phyloP scores from a whole-genome alignment of 345 rosid genomes.

The Pistacia vera region DNA sequence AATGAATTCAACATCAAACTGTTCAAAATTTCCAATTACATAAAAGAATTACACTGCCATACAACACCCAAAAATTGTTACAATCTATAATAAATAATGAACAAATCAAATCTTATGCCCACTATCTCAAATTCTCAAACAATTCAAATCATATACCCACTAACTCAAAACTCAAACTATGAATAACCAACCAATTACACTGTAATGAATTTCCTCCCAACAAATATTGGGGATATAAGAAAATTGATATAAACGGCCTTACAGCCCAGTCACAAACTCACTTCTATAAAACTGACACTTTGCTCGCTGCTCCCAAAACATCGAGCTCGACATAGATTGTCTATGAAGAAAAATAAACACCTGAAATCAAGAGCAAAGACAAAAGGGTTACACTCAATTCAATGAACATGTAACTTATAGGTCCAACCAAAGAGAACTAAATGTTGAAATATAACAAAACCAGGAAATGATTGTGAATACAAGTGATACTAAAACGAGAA shows the following conservation, averaged over 20 bases:
- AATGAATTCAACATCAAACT: not conserved
- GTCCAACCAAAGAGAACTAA: too few species aligned
- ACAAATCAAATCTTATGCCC: constrained; percentile 14
- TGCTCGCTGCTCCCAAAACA: constrained; percentile 9
- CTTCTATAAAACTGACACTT: not conserved
- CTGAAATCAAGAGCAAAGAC: constrained; percentile 16
- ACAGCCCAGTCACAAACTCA: constrained; percentile 11
- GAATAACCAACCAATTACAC: constrained; percentile 10
- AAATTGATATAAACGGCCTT: constrained; percentile 5
- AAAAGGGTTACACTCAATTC: not conserved
- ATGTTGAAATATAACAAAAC: not conserved
- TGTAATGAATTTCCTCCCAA: constrained; percentile 1
- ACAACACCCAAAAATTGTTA: not conserved
- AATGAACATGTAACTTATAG: too few species aligned
- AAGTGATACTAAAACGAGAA: not conserved
- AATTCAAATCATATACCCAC: not conserved
- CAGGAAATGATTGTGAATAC: not conserved
- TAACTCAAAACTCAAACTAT: not conserved
- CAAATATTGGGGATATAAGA: not conserved
- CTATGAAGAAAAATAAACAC: not conserved
- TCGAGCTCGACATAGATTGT: not conserved
- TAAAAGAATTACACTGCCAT: not conserved
- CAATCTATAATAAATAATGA: constrained; percentile 5
- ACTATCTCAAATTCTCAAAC: not conserved
- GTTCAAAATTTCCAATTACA: not conserved